Percentiles rank a stretch among this genome's conserved stretches.
Conservation (phyloP, 148 eudicot genomes). For the Cornus florida region DNA sequence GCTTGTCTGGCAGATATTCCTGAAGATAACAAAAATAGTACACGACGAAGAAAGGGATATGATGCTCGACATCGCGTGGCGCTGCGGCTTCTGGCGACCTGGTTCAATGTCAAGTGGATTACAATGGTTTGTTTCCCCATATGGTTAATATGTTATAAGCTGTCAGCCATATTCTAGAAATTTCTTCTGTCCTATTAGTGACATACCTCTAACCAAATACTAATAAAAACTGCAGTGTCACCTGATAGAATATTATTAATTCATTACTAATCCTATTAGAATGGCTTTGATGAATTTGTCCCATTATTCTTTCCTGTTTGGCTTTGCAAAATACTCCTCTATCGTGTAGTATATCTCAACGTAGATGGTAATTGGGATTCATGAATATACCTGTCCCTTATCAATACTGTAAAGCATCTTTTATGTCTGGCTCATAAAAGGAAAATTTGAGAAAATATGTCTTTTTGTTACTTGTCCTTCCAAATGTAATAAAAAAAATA, state of each 20-base stretch:
- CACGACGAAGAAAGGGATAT: conserved; percentile 64
- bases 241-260: background rate
- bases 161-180: conserved; percentile 1
- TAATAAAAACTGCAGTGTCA: background rate
- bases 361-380: background rate
- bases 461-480: background rate
- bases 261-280: background rate
- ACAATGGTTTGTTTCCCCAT: conserved; percentile 57
- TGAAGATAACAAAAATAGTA: conserved; percentile 48
- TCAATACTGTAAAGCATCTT: background rate
- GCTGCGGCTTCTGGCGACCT: conserved; percentile 76
- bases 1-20: conserved; percentile 84
- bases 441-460: no score
- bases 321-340: no score
- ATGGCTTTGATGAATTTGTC: background rate
- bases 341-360: no score
- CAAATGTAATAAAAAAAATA: background rate
- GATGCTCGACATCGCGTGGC: conserved; percentile 95
- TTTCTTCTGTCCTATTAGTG: background rate
- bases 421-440: no score
- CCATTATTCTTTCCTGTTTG: no score
- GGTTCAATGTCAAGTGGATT: conserved; percentile 87
- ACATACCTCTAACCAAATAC: background rate
- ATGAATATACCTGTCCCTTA: background rate
- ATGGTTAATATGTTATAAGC: background rate